Evolutionary conservation across 176 grass and related monocot species (phyloP).

Genomic region (Oryza glaberrima): DNA sequence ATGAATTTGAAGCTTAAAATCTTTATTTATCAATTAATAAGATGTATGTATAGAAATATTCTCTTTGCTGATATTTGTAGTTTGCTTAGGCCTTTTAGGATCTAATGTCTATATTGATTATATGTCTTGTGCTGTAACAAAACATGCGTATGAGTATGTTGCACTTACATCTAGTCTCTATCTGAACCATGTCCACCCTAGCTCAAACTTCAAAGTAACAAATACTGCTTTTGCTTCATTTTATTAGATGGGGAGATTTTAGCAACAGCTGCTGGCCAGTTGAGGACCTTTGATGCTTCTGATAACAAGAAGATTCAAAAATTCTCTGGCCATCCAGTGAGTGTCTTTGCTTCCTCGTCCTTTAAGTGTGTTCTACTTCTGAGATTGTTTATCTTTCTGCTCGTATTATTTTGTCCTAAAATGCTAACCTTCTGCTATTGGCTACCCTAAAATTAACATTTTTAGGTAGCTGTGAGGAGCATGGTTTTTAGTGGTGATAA

Average conservation of each 20-base stretch:
- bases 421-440: slow-evolving; percentile 26
- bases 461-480: slow-evolving; percentile 79
- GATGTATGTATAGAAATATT: background rate
- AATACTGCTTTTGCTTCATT: slow-evolving; percentile 26
- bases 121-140: background rate
- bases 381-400: background rate
- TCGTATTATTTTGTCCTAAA: slow-evolving; percentile 18
- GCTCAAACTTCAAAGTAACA: slow-evolving; percentile 42
- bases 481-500: slow-evolving; percentile 80
- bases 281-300: slow-evolving; percentile 76
- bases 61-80: background rate
- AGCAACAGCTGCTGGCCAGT: slow-evolving; percentile 89
- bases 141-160: slow-evolving; percentile 20
- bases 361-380: slow-evolving; percentile 13
- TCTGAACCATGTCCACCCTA: background rate
- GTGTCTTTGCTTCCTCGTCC: slow-evolving; percentile 30
- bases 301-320: slow-evolving; percentile 91
- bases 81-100: slow-evolving; percentile 37
- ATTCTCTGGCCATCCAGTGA: slow-evolving; percentile 88
- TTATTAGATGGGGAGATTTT: slow-evolving; percentile 80
- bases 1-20: background rate
- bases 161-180: background rate
- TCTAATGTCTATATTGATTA: slow-evolving; percentile 12
- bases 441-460: slow-evolving; percentile 24
- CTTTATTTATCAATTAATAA: background rate